phyloP scores from a whole-genome alignment of 106 monocot species.

The Chionographis japonica region DNA sequence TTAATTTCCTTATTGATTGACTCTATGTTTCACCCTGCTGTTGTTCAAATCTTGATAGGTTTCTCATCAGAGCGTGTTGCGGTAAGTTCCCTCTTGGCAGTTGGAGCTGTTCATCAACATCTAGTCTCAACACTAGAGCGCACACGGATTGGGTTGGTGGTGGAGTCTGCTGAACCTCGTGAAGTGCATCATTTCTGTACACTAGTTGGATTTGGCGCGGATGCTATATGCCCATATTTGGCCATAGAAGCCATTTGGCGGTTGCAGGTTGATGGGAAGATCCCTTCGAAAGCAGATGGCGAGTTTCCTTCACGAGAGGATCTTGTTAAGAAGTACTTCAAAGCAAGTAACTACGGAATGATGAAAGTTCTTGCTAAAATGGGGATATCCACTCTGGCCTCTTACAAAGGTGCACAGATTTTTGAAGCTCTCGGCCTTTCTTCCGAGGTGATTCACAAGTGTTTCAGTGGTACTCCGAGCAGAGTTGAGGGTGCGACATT shows the following conservation, averaged over 20 bases:
- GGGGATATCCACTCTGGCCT: constrained; percentile 97
- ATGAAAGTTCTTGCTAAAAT: constrained; percentile 99
- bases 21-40: background rate
- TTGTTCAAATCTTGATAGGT: constrained; percentile 28
- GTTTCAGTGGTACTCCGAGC: constrained; percentile 93
- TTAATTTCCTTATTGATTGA: constrained; percentile 1
- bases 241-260: constrained; percentile 88
- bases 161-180: constrained; percentile 97
- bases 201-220: constrained; percentile 93
- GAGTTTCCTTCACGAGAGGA: constrained; percentile 56
- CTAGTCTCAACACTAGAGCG: constrained; percentile 90
- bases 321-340: constrained; percentile 82
- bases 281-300: constrained; percentile 72
- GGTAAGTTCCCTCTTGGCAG: constrained; percentile 93
- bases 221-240: constrained; percentile 97
- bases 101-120: constrained; percentile 98
- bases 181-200: constrained; percentile 99
- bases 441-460: constrained; percentile 82
- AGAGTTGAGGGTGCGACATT: constrained; percentile 96
- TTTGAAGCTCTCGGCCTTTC: constrained; percentile 99
- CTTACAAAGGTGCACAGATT: constrained; percentile 99
- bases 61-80: constrained; percentile 84
- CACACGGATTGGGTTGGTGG: constrained; percentile 75
- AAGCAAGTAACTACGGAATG: constrained; percentile 91
- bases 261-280: constrained; percentile 90